phyloP scores from a whole-genome alignment of 2,329 filamentous ascomycete species.

The Botrytis cinerea region DNA sequence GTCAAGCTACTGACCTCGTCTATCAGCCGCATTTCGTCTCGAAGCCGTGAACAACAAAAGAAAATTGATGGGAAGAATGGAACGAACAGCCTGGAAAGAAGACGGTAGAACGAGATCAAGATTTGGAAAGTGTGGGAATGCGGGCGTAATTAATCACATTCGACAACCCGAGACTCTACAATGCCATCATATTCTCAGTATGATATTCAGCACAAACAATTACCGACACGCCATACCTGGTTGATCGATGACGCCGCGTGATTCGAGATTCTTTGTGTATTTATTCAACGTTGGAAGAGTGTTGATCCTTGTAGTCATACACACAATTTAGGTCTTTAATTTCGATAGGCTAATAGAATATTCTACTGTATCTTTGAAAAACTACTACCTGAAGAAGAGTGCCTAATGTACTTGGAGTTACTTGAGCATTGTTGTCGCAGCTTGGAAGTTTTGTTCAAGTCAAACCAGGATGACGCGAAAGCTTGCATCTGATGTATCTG shows the following conservation, averaged over 20 bases:
- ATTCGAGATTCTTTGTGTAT: background rate
- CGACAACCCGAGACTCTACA: background rate
- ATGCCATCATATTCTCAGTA: background rate
- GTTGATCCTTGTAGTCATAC: too few species aligned
- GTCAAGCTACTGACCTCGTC: background rate
- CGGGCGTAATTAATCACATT: background rate
- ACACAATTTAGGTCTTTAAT: too few species aligned
- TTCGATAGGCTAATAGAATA: too few species aligned
- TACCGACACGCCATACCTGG: background rate
- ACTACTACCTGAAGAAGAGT: background rate
- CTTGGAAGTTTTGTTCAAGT: background rate
- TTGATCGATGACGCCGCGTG: too few species aligned
- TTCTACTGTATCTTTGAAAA: background rate
- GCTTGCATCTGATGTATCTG: background rate
- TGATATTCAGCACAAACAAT: background rate
- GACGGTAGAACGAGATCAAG: background rate
- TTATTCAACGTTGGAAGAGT: background rate
- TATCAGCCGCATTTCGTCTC: accelerated
- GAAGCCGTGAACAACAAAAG: too few species aligned
- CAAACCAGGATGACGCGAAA: background rate
- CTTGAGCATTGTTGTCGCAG: background rate
- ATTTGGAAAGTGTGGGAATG: background rate
- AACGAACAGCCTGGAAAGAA: background rate
- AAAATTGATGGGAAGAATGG: too few species aligned
- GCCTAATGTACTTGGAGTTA: background rate